Base-by-base conservation (phyloP, 768 basidiomycete species). In the Collybia sordida region DNA sequence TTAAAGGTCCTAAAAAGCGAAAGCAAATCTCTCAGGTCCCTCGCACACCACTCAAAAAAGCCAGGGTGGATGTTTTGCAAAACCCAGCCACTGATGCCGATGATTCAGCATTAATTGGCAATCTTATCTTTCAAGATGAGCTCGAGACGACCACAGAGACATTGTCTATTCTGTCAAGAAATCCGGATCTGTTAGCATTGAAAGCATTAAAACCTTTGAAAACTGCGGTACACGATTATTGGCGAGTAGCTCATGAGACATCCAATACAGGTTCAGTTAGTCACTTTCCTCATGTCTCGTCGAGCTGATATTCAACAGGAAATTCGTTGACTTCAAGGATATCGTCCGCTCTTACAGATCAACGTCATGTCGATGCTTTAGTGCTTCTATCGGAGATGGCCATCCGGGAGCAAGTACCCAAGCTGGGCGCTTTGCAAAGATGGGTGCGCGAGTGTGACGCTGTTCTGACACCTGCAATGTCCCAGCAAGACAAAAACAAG, bases 381-480 rank as follows among this genome's bases (percentile, higher is more conserved):
- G 72, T 81, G 21, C 63, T 77, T n/a, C 68, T 82, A n/a, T 70
- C 77, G 34, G 79, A 80, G 58, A 75, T 80, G 69, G 72, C 71
- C 40, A 71, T 76, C 19, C 72, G 77, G 5, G 61, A 65, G 9
- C 68, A 77, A 6, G 60, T 72, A 5, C 77, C 78, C 4, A 79
- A 79, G 52, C 72, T 82, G 11, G 79, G 79, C 3, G 72, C 78
- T 2, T 62, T 82, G 5, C 79, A 81, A 55, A 68, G 80, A 9
- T 82, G 80, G 80, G 78, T 80, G 4, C 61, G 80, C 28, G 80
- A 82, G 54, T 79, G 78, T 59, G 80, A 82, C 61, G 80, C 79
- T 1, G 78, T 78, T 2, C 62, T 70, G 12, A 67, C 63, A n/a
- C 68, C 64, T 1, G 64, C 68, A 28, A 74, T 73, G 56, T 58